Percentiles rank a stretch among this genome's conserved stretches.
Conservation (phyloP, 2,329 filamentous ascomycete genomes). For the Aspergillus novoparasiticus region DNA sequence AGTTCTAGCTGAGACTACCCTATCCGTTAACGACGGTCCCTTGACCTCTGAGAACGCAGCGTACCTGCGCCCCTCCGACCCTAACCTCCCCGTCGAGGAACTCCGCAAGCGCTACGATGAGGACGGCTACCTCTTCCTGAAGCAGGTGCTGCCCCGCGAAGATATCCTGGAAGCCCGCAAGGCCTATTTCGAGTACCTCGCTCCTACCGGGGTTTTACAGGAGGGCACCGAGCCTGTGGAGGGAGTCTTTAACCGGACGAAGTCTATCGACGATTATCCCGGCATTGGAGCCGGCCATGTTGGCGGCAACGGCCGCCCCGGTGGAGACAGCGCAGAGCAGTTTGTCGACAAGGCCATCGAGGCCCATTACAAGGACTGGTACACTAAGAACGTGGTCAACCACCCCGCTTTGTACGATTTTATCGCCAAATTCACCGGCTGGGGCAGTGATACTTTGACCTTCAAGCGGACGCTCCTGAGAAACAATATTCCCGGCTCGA, state of each 20-base stretch:
- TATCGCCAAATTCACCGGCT: slow-evolving; percentile 55
- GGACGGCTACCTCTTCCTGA: slow-evolving; percentile 60
- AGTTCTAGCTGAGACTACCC: slow-evolving; percentile 14
- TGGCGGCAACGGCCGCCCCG: slow-evolving; percentile 50
- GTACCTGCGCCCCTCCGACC: slow-evolving; percentile 47
- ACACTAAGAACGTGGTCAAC: slow-evolving; percentile 57
- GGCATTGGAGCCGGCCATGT: slow-evolving; percentile 57
- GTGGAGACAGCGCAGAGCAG: slow-evolving; percentile 43
- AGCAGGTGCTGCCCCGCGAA: slow-evolving; percentile 54
- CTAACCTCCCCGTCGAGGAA: slow-evolving; percentile 50
- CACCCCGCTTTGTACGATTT: slow-evolving; percentile 55
- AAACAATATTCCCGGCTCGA: slow-evolving; percentile 60
- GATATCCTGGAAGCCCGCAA: slow-evolving; percentile 57
- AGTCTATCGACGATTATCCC: slow-evolving; percentile 49
- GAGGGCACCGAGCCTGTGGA: slow-evolving; percentile 54
- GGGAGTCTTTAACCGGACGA: slow-evolving; percentile 55
- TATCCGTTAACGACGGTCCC: slow-evolving; percentile 49
- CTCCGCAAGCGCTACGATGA: slow-evolving; percentile 50
- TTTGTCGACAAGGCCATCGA: slow-evolving; percentile 57
- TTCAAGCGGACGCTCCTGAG: slow-evolving; percentile 55
- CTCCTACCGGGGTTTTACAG: slow-evolving; percentile 59
- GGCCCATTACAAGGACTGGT: slow-evolving; percentile 57
- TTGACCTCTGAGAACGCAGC: slow-evolving; percentile 49
- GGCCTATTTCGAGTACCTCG: slow-evolving; percentile 57
- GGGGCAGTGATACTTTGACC: slow-evolving; percentile 53